A percentile compares a stretch with the other conserved stretches of the same genome.
Evolutionary conservation across 129 eudicot genomes (phyloP).

Genomic region (Sambucus nigra): DNA sequence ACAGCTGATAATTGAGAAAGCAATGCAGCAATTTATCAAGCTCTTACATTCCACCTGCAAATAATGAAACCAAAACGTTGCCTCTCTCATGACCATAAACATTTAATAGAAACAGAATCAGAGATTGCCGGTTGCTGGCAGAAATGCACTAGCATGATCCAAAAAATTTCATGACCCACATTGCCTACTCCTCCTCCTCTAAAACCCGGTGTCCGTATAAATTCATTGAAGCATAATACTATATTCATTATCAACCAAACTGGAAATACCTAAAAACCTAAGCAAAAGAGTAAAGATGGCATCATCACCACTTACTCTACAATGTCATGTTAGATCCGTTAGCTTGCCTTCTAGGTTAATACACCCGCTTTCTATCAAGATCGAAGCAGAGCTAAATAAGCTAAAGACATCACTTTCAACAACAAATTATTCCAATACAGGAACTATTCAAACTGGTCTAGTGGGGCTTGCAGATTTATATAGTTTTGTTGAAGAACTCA

Average conservation of each 20-base stretch:
- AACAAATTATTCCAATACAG: too few species aligned
- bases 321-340: slow-evolving; percentile 34
- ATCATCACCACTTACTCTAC: not conserved
- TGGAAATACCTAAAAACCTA: not conserved
- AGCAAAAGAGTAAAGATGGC: not conserved
- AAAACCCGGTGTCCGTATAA: not conserved
- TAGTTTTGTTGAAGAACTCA: slow-evolving; percentile 41
- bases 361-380: slow-evolving; percentile 30
- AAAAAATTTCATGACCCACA: slow-evolving; percentile 32
- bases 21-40: slow-evolving; percentile 1
- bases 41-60: not conserved
- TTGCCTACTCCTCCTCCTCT: slow-evolving; percentile 24
- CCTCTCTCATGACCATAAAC: slow-evolving; percentile 14
- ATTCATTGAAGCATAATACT: slow-evolving; percentile 9
- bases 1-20: too few species aligned
- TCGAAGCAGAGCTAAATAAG: slow-evolving; percentile 38
- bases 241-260: not conserved
- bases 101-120: too few species aligned
- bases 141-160: too few species aligned
- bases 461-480: slow-evolving; percentile 46
- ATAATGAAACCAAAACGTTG: not conserved
- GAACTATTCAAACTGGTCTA: slow-evolving; percentile 30
- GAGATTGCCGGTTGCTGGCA: too few species aligned
- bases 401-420: slow-evolving; percentile 25
- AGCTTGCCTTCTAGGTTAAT: slow-evolving; percentile 49